phyloP scores from a whole-genome alignment of 2,329 filamentous ascomycete genomes.

The Penicillium sp. region DNA sequence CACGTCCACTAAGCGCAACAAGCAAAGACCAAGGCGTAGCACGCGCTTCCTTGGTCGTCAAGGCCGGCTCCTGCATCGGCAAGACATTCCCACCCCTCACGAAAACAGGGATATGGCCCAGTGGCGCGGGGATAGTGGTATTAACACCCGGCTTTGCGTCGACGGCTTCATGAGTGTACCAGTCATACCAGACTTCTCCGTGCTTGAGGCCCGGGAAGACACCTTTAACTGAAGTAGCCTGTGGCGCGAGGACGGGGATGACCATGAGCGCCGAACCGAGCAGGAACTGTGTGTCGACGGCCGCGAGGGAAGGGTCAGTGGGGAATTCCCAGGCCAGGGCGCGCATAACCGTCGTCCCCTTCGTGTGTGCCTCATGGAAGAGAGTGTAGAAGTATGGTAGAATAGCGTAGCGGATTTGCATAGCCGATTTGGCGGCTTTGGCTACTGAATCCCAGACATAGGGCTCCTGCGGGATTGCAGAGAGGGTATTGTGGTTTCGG shows the following conservation, averaged over 20 bases:
- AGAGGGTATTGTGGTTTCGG: slow-evolving; percentile 67
- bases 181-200: slow-evolving; percentile 70
- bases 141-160: slow-evolving; percentile 53
- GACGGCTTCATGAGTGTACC: slow-evolving; percentile 65
- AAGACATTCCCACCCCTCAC: slow-evolving; percentile 65
- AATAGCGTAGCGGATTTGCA: slow-evolving; percentile 66
- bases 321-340: slow-evolving; percentile 73
- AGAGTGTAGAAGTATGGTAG: slow-evolving; percentile 75
- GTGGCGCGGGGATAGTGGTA: slow-evolving; percentile 57
- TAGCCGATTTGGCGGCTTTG: slow-evolving; percentile 61
- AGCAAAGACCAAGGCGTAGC: slow-evolving; percentile 65
- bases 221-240: slow-evolving; percentile 60
- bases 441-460: slow-evolving; percentile 66
- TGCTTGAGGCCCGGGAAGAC: slow-evolving; percentile 64
- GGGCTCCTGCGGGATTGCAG: slow-evolving; percentile 63
- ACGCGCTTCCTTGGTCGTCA: slow-evolving; percentile 63
- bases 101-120: slow-evolving; percentile 68
- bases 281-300: slow-evolving; percentile 68
- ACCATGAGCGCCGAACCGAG: slow-evolving; percentile 64
- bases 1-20: slow-evolving; percentile 55
- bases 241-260: slow-evolving; percentile 60
- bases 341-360: slow-evolving; percentile 67
- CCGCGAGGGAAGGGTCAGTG: slow-evolving; percentile 63
- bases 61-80: slow-evolving; percentile 63
- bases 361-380: slow-evolving; percentile 62